Base-by-base conservation (phyloP, 164 flowering plant species). In the Tetrastigma voinierianum region DNA sequence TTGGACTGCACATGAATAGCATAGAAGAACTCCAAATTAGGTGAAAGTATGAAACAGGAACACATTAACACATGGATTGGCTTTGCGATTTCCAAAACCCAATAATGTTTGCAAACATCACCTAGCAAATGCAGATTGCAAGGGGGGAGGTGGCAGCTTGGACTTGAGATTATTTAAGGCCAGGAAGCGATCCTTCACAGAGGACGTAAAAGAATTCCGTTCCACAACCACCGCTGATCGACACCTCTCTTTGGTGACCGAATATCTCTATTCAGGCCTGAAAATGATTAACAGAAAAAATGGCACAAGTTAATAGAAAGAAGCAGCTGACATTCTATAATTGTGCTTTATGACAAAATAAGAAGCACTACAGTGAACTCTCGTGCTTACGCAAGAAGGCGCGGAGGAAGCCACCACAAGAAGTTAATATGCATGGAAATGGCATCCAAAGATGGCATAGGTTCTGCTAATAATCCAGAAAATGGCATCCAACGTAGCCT, bases 241-340 rank as follows among this genome's bases (percentile, higher is more conserved):
- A 82, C 72, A 76, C 84, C 66, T 83, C 96, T 90, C 83, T 96
- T 93, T 13, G 99, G 99, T 46, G 99, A n/a, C n/a, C n/a, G n/a
- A n/a, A n/a, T n/a, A n/a, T n/a, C n/a, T n/a, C n/a, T n/a, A n/a
- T n/a, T n/a, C 70, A 80, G 87, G 66, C 87, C 97, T 89, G 81
- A 61, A 69, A 40, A 57, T 18, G 52, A 58, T 23, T n/a, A 11
- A 17, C 43, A 23, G 11, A 14, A 24, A n/a, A 20, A 61, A 19
- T 11, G 15, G 43, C 44, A 32, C 21, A 7, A 45, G 12, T 56
- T 14, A 20, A 21, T 25, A n/a, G n/a, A n/a, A n/a, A n/a, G n/a
- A n/a, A n/a, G n/a, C n/a, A n/a, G n/a, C n/a, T n/a, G n/a, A n/a
- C n/a, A n/a, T n/a, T n/a, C n/a, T n/a, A n/a, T n/a, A n/a, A n/a